Base-by-base conservation (phyloP, 495 filamentous ascomycete species). In the Thermothielavioides terrestris region DNA sequence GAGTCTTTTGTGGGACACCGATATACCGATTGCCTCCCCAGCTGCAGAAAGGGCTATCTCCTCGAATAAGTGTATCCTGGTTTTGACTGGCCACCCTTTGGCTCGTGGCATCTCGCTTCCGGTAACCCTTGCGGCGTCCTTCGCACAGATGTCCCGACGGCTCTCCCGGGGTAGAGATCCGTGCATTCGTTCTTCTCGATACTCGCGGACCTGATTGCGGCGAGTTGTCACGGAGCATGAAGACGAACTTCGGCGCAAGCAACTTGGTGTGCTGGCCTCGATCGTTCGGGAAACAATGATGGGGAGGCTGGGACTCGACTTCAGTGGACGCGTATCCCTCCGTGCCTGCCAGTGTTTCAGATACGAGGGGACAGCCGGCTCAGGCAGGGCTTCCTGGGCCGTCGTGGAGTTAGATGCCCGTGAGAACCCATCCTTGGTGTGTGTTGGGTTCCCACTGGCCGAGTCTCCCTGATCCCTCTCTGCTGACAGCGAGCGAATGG, bases 51-150 rank as follows among this genome's bases (percentile, higher is more conserved):
- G 53, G 25, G 49, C 54, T 3, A 69, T 31, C 6, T 39, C 44
- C 49, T 71, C 67, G 18, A 71, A 71, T 31, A 64, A 45, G 15
- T 53, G 58, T 14, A 71, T 68, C 3, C 58, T 61, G 9, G 52
- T 46, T 49, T 58, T 68, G 9, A 68, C 60, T 0, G 67, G 67
- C 5, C 65, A 70, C 17, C 64, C 54, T 40, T 37, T 1, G 9
- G 2, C n/a, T n/a, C 39, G n/a, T 6, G 37, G n/a, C 10, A 26
- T 30, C 23, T 38, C 46, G 6, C 25, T 32, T 39, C 27, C 8
- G 11, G 26, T 3, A 20, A 35, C 4, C 14, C 39, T 2, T 3
- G 31, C 5, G 3, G n/a, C 11, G 5, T 34, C 31, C 4, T 34
- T 34, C 10, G n/a, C 10, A 3, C 31, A 6, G n/a, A 3, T 12